Percentiles rank a stretch among this genome's conserved stretches.
phyloP scores from a whole-genome alignment of 352 stramenopile species.

The Globisporangium nunn region DNA sequence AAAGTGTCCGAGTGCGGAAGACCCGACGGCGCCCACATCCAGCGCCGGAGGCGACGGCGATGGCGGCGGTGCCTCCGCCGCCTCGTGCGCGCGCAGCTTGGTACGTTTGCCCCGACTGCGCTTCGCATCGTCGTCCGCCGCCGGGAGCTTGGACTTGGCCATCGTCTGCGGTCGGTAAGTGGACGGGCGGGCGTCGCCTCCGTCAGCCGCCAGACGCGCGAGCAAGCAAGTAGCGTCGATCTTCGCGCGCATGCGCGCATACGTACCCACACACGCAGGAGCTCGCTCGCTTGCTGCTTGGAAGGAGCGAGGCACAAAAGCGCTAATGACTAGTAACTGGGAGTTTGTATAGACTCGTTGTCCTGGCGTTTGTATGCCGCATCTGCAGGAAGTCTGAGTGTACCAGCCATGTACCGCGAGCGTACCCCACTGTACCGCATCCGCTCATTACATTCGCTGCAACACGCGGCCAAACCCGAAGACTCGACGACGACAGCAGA shows the following conservation, averaged over 20 bases:
- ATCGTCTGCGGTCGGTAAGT: constrained; percentile 16
- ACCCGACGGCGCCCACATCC: constrained; percentile 13
- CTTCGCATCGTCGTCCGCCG: constrained; percentile 50
- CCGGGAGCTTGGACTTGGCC: constrained; percentile 46
- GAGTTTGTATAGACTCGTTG: neutral
- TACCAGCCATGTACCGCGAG: too few relatives aligned
- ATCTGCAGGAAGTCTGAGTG: too few relatives aligned
- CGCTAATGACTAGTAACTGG: too few relatives aligned
- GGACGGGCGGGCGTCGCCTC: too few relatives aligned
- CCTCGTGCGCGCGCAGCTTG: constrained; percentile 43
- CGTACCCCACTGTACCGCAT: neutral
- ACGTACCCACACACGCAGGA: neutral
- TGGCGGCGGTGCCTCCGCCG: constrained; percentile 13
- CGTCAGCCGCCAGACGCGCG: neutral
- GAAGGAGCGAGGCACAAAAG: too few relatives aligned
- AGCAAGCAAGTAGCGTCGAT: too few relatives aligned
- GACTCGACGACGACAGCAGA: neutral
- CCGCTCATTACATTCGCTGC: neutral
- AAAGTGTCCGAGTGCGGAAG: constrained; percentile 22
- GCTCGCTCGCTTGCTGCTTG: neutral
- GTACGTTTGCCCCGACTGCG: constrained; percentile 49
- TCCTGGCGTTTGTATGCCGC: too few relatives aligned
- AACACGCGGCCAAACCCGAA: neutral
- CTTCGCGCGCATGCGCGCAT: too few relatives aligned
- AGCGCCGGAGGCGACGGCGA: constrained; percentile 7